phyloP scores from a whole-genome alignment of 257 asterid genomes.

The Handroanthus guayacan region DNA sequence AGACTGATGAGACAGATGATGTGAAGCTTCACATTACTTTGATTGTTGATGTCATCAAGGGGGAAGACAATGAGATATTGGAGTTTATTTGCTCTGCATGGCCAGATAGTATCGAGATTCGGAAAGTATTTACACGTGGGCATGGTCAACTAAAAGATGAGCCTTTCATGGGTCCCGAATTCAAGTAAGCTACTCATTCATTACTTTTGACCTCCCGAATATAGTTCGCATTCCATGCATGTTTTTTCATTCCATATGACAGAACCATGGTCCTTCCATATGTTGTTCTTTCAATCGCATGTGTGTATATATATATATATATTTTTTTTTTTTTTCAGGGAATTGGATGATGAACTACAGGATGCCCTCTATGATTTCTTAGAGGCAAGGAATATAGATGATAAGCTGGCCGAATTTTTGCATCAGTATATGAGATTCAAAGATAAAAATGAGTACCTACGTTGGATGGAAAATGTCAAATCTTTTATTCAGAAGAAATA shows the following conservation, averaged over 20 bases:
- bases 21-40: slow-evolving; percentile 70
- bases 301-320: neutral
- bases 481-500: slow-evolving; percentile 62
- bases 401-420: slow-evolving; percentile 70
- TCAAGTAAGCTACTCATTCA: slow-evolving; percentile 61
- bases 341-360: slow-evolving; percentile 79
- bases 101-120: slow-evolving; percentile 77
- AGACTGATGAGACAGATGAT: slow-evolving; percentile 58
- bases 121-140: slow-evolving; percentile 59
- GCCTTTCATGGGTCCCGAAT: slow-evolving; percentile 72
- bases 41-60: slow-evolving; percentile 65
- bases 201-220: slow-evolving; percentile 21
- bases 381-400: slow-evolving; percentile 81
- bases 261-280: neutral
- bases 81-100: slow-evolving; percentile 90
- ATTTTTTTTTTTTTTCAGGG: slow-evolving; percentile 54
- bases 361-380: slow-evolving; percentile 76
- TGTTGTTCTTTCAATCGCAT: neutral
- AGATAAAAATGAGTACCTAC: slow-evolving; percentile 77
- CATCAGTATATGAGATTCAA: slow-evolving; percentile 72
- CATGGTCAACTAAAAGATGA: slow-evolving; percentile 37
- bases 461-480: slow-evolving; percentile 74
- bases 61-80: slow-evolving; percentile 57
- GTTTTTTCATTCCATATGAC: neutral
- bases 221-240: neutral